A percentile compares a stretch with the other conserved stretches of the same genome.
Evolutionary conservation across 768 basidiomycete genomes (phyloP).

Genomic region (Lactarius trivialis): DNA sequence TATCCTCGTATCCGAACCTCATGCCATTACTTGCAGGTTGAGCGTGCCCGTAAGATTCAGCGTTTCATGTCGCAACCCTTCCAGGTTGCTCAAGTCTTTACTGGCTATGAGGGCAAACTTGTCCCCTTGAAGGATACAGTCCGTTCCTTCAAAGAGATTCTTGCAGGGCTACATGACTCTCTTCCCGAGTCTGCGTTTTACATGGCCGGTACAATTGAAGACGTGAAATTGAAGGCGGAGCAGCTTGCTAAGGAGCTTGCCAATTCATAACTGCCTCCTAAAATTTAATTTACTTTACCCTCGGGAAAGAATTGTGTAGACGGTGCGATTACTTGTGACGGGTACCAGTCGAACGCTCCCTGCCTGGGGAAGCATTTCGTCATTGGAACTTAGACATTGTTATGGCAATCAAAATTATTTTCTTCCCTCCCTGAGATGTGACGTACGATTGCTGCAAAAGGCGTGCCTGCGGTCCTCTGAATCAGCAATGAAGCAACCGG

Average conservation of each 20-base stretch:
- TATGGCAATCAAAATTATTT: slow-evolving; percentile 6
- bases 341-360: background rate
- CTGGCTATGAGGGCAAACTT: slow-evolving; percentile 97
- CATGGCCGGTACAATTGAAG: slow-evolving; percentile 97
- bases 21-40: slow-evolving; percentile 50
- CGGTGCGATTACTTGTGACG: background rate
- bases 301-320: slow-evolving; percentile 13
- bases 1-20: background rate
- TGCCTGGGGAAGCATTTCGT: background rate
- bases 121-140: slow-evolving; percentile 94
- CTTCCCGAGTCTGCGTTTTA: slow-evolving; percentile 98
- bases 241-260: slow-evolving; percentile 93
- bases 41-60: slow-evolving; percentile 97
- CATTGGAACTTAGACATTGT: background rate
- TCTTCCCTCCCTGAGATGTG: background rate
- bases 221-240: slow-evolving; percentile 96
- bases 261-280: slow-evolving; percentile 30
- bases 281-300: slow-evolving; percentile 8
- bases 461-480: background rate
- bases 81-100: slow-evolving; percentile 99
- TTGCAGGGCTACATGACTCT: slow-evolving; percentile 78
- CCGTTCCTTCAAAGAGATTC: slow-evolving; percentile 97
- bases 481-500: background rate
- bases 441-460: background rate
- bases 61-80: slow-evolving; percentile 99